phyloP scores from a whole-genome alignment of 169 alveolate genomes.

The Besnoitia besnoiti region DNA sequence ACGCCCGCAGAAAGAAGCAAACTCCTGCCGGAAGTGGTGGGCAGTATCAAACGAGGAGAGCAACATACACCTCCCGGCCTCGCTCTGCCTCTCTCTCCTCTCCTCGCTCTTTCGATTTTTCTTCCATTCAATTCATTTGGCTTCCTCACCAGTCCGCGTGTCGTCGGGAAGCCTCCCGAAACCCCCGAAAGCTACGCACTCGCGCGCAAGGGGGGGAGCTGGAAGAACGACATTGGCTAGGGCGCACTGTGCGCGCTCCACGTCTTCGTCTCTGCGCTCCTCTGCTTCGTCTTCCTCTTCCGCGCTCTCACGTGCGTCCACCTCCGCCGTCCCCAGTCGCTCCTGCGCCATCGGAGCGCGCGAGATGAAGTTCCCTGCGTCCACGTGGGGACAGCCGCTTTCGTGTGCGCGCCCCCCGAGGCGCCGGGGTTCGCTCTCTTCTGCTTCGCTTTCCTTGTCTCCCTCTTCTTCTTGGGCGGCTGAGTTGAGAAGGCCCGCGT shows the following conservation, averaged over 20 bases:
- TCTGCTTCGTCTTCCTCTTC: not conserved
- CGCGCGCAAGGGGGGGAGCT: not conserved
- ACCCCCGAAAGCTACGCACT: conserved; percentile 22
- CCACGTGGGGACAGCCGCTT: no score
- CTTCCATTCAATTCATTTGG: not conserved
- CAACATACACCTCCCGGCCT: no score
- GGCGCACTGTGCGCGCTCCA: not conserved
- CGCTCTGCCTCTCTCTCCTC: no score
- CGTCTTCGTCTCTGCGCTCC: not conserved
- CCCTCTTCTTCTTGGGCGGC: not conserved
- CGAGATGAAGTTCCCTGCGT: no score
- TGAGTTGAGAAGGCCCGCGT: not conserved
- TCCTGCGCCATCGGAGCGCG: no score
- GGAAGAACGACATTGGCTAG: not conserved
- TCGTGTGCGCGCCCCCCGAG: no score
- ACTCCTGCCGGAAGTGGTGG: not conserved
- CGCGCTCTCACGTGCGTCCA: not conserved
- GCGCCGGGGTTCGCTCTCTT: not conserved
- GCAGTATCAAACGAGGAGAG: no score
- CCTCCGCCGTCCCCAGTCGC: no score
- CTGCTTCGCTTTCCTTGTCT: not conserved
- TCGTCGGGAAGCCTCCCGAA: conserved; percentile 29
- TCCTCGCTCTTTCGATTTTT: not conserved
- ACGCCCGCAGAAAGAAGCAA: not conserved
- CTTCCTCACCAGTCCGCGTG: not conserved